Percentiles rank a stretch among this genome's conserved stretches.
phyloP scores from a whole-genome alignment of 2,329 filamentous ascomycete genomes.

The Davidsoniella virescens region DNA sequence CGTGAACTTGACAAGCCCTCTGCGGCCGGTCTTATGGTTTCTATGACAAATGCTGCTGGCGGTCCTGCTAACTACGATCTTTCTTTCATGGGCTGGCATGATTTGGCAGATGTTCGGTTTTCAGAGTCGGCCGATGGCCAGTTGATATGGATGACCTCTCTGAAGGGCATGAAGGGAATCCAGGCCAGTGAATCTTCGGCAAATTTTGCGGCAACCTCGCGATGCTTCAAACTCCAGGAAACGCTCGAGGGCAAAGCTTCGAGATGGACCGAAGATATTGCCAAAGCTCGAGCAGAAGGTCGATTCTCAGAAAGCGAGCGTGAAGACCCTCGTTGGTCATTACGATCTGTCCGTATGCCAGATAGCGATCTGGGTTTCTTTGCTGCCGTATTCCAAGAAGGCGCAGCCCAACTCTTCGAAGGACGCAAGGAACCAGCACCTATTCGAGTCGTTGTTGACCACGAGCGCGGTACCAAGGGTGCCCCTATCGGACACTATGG shows the following conservation, averaged over 20 bases:
- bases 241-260: conserved; percentile 61
- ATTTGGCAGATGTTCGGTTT: conserved; percentile 53
- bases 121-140: conserved; percentile 52
- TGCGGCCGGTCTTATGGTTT: conserved; percentile 43
- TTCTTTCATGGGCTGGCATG: conserved; percentile 57
- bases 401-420: conserved; percentile 42
- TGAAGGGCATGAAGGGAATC: conserved; percentile 38
- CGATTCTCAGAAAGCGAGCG: conserved; percentile 72
- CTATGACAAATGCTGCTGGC: conserved; percentile 46
- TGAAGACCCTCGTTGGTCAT: conserved; percentile 64
- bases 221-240: conserved; percentile 57
- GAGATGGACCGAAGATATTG: conserved; percentile 69
- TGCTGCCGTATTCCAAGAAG: conserved; percentile 58
- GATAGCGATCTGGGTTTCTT: conserved; percentile 44
- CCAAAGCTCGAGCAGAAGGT: conserved; percentile 71
- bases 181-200: conserved; percentile 16
- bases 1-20: conserved; percentile 75
- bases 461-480: conserved; percentile 48
- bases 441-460: conserved; percentile 58
- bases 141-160: conserved; percentile 51
- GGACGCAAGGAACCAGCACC: conserved; percentile 51
- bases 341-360: conserved; percentile 50
- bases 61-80: conserved; percentile 52
- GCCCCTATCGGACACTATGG: conserved; percentile 51
- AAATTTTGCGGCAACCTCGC: conserved; percentile 28